Evolutionary conservation across 2,329 filamentous ascomycete genomes (phyloP), one percentile per base, ranked within the genome.

Genomic region (Fusarium scirpi): DNA sequence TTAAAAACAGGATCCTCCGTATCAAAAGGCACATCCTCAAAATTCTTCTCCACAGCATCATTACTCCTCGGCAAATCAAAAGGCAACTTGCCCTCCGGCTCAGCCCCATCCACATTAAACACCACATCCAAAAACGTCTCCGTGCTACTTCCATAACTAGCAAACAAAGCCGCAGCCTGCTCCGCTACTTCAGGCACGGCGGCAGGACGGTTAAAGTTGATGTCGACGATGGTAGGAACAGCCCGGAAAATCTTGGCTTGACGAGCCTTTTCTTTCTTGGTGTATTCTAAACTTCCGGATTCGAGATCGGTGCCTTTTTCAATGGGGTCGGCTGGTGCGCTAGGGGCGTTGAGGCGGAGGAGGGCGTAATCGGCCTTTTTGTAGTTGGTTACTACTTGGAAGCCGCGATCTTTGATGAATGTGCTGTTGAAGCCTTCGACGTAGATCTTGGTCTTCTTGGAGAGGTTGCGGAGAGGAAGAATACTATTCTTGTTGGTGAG

Each of bases 71-170:
- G 83, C 47, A 85, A 18, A 15, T 69, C 65, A 43, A 71, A 69
- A 78, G 65, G 69, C 18, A 72, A 53, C 45, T 62, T 65, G 0
- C 67, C 71, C 62, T 67, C 54, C 2, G 69, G 69, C 5, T 77
- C 59, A 18, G 24, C 32, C 6, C 49, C 40, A 13, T 74, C 76
- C 2, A 77, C 65, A 1, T 75, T 77, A 53, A 85, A 82, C 0
- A 85, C 51, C 1, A 85, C 76, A 60, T 84, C 82, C 16, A 85
- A 58, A 58, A 84, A 82, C 0, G 82, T 82, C 2, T 81, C 78
- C 0, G 73, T 67, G 12, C 78, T 75, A 27, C 78, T 79, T 0
- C 82, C 82, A 61, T 77, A 84, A 62, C 78, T 83, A 5, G 73
- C 82, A 18, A 83, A 55, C 1, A 84, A 54, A 1, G 81, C 82